A percentile compares a stretch with the other conserved stretches of the same genome.
phyloP scores from a whole-genome alignment of 164 flowering plant genomes.

The Stephania cephalantha region DNA sequence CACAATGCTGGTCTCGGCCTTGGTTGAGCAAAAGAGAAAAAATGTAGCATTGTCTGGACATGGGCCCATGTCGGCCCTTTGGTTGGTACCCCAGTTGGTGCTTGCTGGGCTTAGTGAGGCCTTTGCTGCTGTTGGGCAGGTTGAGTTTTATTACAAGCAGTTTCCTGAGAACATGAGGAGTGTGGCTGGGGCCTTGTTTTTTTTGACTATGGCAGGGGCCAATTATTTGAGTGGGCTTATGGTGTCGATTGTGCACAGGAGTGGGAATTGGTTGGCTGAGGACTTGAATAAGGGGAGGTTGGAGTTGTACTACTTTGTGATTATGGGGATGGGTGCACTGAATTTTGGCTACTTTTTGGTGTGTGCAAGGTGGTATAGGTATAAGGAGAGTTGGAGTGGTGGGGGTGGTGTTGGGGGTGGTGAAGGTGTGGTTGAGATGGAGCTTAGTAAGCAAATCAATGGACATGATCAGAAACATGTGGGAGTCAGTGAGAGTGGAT shows the following conservation, averaged over 20 bases:
- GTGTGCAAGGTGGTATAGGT: constrained; percentile 38
- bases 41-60: constrained; percentile 24
- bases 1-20: constrained; percentile 33
- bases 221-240: constrained; percentile 44
- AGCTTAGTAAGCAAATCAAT: constrained; percentile 9
- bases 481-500: not conserved
- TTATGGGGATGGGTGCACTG: constrained; percentile 26
- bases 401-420: constrained; percentile 8
- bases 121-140: constrained; percentile 34
- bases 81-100: constrained; percentile 48
- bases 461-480: constrained; percentile 1
- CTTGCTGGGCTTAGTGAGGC: constrained; percentile 51
- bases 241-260: constrained; percentile 21
- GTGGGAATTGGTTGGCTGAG: constrained; percentile 43
- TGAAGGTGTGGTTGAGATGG: constrained; percentile 6
- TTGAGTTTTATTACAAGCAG: constrained; percentile 63
- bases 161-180: constrained; percentile 74
- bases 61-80: constrained; percentile 44
- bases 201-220: constrained; percentile 32
- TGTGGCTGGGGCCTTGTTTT: constrained; percentile 41
- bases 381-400: constrained; percentile 26
- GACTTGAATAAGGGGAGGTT: constrained; percentile 47
- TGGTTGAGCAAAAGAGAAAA: constrained; percentile 39
- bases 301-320: constrained; percentile 39
- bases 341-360: constrained; percentile 39